phyloP scores from a whole-genome alignment of 2,329 filamentous ascomycete genomes.

The Ophiosphaerella korrae region DNA sequence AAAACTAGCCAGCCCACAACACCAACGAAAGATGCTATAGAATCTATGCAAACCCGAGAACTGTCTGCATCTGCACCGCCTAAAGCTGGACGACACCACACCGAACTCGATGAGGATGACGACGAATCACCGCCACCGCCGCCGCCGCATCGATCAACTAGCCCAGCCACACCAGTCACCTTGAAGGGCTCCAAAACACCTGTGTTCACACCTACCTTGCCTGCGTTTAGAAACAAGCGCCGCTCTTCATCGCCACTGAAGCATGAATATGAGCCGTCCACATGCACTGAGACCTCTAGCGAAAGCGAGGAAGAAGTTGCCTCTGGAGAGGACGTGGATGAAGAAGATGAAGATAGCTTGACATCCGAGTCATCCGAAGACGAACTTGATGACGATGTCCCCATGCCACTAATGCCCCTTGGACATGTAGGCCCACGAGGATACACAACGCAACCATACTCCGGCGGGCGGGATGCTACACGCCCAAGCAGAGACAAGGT shows the following conservation, averaged over 20 bases:
- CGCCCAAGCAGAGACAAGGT: constrained; percentile 14
- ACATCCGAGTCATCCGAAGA: constrained; percentile 61
- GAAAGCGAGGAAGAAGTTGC: constrained; percentile 61
- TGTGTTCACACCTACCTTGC: constrained; percentile 55
- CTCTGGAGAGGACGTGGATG: constrained; percentile 50
- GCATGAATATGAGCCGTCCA: constrained; percentile 93
- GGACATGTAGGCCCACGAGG: constrained; percentile 25
- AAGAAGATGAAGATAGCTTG: constrained; percentile 56
- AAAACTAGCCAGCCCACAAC: constrained; percentile 49
- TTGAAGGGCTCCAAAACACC: constrained; percentile 52
- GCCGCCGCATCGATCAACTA: constrained; percentile 60
- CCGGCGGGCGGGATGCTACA: constrained; percentile 15
- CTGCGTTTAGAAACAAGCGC: constrained; percentile 59
- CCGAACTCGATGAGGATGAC: constrained; percentile 16
- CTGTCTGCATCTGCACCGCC: constrained; percentile 34
- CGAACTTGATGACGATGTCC: constrained; percentile 58
- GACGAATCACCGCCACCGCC: constrained; percentile 47
- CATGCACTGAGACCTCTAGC: constrained; percentile 65
- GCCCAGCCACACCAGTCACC: constrained; percentile 53
- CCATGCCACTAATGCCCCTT: constrained; percentile 45
- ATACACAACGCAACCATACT: constrained; percentile 17
- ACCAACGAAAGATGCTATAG: constrained; percentile 26
- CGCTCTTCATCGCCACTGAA: constrained; percentile 92
- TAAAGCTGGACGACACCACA: constrained; percentile 33
- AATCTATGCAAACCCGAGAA: constrained; percentile 17